Conservation (phyloP, 2,329 filamentous ascomycete species). For the Fusarium albidum region DNA sequence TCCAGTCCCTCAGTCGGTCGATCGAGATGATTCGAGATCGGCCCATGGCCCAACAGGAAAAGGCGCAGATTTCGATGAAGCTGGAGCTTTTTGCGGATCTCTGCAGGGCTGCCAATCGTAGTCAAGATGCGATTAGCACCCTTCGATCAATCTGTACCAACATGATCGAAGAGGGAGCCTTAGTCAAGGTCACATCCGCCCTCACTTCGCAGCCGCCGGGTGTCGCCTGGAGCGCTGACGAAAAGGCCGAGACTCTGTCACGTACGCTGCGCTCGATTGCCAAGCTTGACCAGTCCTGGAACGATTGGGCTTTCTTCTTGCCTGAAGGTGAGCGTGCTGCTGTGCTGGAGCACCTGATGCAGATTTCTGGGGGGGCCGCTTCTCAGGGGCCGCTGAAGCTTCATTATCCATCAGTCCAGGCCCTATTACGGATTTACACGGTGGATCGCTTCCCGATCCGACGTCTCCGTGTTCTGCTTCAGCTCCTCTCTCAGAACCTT, state of each 20-base stretch:
- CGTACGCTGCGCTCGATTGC: slow-evolving; percentile 67
- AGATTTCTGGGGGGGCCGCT: slow-evolving; percentile 53
- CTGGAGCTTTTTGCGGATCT: slow-evolving; percentile 72
- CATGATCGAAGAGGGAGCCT: slow-evolving; percentile 65
- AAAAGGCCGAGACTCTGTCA: slow-evolving; percentile 61
- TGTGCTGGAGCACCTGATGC: slow-evolving; percentile 67
- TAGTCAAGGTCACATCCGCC: slow-evolving; percentile 60
- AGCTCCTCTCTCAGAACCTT: slow-evolving; percentile 58
- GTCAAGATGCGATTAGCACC: slow-evolving; percentile 65
- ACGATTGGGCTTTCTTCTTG: slow-evolving; percentile 64
- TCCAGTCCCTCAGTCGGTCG: slow-evolving; percentile 69
- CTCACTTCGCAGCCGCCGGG: slow-evolving; percentile 60
- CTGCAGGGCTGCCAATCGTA: slow-evolving; percentile 60
- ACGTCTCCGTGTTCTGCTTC: slow-evolving; percentile 59
- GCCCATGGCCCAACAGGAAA: slow-evolving; percentile 62
- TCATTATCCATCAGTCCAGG: slow-evolving; percentile 55
- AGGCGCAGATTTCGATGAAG: slow-evolving; percentile 68
- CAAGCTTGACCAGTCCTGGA: slow-evolving; percentile 64
- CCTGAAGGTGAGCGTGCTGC: slow-evolving; percentile 62
- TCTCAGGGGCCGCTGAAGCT: slow-evolving; percentile 48
- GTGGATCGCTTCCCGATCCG: slow-evolving; percentile 60
- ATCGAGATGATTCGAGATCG: slow-evolving; percentile 68
- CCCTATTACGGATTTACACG: slow-evolving; percentile 59
- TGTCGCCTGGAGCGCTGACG: slow-evolving; percentile 61
- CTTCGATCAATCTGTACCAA: slow-evolving; percentile 68